Conservation (phyloP, 2,329 filamentous ascomycete species). For the Nectriaceae sp. region DNA sequence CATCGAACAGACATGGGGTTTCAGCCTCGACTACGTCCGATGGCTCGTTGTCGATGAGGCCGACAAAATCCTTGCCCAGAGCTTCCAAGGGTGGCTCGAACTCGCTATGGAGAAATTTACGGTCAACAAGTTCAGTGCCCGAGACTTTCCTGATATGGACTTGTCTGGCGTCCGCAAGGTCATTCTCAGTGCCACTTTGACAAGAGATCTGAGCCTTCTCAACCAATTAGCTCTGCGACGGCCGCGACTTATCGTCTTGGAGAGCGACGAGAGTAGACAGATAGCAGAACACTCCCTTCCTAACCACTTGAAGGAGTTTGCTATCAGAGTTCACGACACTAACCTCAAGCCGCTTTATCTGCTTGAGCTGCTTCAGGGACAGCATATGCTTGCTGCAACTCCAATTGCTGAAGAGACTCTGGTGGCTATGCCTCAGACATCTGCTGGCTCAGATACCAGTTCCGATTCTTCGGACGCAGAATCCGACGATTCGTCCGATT, state of each 20-base stretch:
- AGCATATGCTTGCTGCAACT: slow-evolving; percentile 43
- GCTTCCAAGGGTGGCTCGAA: slow-evolving; percentile 88
- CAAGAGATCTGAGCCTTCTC: slow-evolving; percentile 78
- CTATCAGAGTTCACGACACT: slow-evolving; percentile 67
- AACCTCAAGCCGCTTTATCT: slow-evolving; percentile 81
- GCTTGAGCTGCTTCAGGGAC: slow-evolving; percentile 69
- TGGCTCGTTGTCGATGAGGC: slow-evolving; percentile 96
- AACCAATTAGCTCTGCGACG: slow-evolving; percentile 70
- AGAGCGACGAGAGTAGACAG: slow-evolving; percentile 51
- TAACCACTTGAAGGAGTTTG: slow-evolving; percentile 61
- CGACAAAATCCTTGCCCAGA: slow-evolving; percentile 86
- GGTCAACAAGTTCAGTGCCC: slow-evolving; percentile 47
- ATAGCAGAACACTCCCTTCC: slow-evolving; percentile 60
- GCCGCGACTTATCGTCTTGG: slow-evolving; percentile 76
- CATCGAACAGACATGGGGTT: slow-evolving; percentile 79
- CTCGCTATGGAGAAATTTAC: slow-evolving; percentile 66
- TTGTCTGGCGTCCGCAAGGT: slow-evolving; percentile 71
- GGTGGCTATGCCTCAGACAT: slow-evolving; percentile 27
- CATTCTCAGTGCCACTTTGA: slow-evolving; percentile 90
- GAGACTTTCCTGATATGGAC: slow-evolving; percentile 56
- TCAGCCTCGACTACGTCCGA: slow-evolving; percentile 73
- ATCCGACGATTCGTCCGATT: slow-evolving; percentile 24
- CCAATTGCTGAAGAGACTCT: slow-evolving; percentile 10
- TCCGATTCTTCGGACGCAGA: slow-evolving; percentile 38
- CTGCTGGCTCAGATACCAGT: slow-evolving; percentile 37